Evolutionary conservation across 2,329 filamentous ascomycete genomes (phyloP).

Genomic region (Aspergillus ruber): DNA sequence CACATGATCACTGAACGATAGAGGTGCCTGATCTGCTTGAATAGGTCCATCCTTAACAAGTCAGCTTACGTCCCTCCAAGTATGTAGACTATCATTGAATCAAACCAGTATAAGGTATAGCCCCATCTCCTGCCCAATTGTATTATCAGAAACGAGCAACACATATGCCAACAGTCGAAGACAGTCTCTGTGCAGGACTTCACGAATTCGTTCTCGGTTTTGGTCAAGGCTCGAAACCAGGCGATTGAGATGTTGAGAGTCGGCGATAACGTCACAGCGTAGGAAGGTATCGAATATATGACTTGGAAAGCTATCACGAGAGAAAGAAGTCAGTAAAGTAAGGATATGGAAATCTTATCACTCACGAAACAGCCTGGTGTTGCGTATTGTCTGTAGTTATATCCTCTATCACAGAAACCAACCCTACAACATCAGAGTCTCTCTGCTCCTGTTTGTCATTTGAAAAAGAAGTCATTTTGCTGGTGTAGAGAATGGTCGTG

Average conservation of each 20-base stretch:
- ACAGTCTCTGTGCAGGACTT: slow-evolving; percentile 5
- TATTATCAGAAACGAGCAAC: slow-evolving; percentile 8
- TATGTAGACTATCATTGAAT: background rate
- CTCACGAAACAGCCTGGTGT: background rate
- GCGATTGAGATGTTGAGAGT: background rate
- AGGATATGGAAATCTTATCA: background rate
- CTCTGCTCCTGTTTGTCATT: background rate
- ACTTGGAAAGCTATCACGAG: background rate
- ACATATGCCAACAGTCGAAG: slow-evolving; percentile 9
- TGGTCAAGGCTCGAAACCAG: background rate
- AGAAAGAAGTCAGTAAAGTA: background rate
- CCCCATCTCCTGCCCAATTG: slow-evolving; percentile 6
- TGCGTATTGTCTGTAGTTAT: background rate
- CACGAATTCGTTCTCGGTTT: background rate
- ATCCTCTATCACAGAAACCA: background rate
- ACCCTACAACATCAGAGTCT: background rate
- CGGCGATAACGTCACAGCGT: background rate
- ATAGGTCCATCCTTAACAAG: slow-evolving; percentile 5
- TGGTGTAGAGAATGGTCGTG: background rate
- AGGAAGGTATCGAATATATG: background rate
- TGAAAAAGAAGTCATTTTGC: background rate
- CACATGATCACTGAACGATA: background rate
- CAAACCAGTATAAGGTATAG: slow-evolving; percentile 14
- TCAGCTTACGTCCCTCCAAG: background rate
- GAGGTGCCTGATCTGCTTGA: slow-evolving; percentile 1